Evolutionary conservation across 2,329 filamentous ascomycete genomes (phyloP).

Genomic region (Fusarium torreyae): DNA sequence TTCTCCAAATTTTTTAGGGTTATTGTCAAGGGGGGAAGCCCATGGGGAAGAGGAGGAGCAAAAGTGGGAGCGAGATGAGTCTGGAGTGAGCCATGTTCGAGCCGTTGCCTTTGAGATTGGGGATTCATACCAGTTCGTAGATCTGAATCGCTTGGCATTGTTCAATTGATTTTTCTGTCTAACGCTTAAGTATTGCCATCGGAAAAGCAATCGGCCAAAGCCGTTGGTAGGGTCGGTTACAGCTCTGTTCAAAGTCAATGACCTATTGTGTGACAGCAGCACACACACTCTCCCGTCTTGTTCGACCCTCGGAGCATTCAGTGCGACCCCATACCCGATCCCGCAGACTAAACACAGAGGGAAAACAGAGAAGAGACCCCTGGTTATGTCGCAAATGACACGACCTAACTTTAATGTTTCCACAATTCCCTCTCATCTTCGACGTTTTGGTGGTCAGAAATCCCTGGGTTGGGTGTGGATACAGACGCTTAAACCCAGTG

Average conservation of each 20-base stretch:
- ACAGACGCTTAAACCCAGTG: slow-evolving; percentile 6
- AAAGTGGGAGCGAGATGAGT: too few relatives aligned
- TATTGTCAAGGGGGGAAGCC: neutral
- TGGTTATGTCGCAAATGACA: slow-evolving; percentile 9
- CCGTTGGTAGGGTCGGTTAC: too few relatives aligned
- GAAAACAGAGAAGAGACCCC: slow-evolving; percentile 16
- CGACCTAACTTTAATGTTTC: slow-evolving; percentile 20
- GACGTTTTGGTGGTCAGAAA: slow-evolving; percentile 15
- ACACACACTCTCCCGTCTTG: neutral
- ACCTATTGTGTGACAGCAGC: neutral
- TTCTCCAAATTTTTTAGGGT: slow-evolving; percentile 21
- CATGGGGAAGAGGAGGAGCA: slow-evolving; percentile 25
- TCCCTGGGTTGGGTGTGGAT: slow-evolving; percentile 6
- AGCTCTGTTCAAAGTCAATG: neutral
- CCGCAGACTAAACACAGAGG: neutral
- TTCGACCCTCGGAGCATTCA: slow-evolving; percentile 9
- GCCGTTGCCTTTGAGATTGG: neutral
- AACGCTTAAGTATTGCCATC: too few relatives aligned
- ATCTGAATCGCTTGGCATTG: neutral
- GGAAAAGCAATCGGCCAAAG: too few relatives aligned
- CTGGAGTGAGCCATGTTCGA: neutral
- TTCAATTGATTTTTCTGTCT: too few relatives aligned
- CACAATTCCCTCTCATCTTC: slow-evolving; percentile 15
- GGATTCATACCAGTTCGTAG: neutral
- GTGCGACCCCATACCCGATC: slow-evolving; percentile 16